Evolutionary conservation across 495 filamentous ascomycete genomes (phyloP).

Genomic region (Pyronema omphalodes): DNA sequence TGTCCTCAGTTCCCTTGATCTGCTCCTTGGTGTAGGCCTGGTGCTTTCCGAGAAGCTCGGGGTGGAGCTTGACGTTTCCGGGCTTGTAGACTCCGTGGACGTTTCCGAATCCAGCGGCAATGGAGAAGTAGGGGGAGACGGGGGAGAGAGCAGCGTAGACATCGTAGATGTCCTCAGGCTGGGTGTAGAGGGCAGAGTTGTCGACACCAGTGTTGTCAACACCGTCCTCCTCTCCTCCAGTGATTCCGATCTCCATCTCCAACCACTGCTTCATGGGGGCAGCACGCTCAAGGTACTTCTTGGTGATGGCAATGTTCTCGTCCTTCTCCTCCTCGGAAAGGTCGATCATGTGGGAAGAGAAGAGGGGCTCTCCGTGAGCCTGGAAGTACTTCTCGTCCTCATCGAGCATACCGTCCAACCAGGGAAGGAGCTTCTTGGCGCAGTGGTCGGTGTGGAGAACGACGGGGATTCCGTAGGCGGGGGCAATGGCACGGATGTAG

Average conservation of each 20-base stretch:
- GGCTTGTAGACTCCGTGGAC: constrained; percentile 99
- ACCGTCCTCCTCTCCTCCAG: constrained; percentile 90
- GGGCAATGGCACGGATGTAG: constrained; percentile 80
- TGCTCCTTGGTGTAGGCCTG: constrained; percentile 74
- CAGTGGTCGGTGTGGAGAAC: constrained; percentile 87
- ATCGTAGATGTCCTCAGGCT: constrained; percentile 82
- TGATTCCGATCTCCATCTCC: constrained; percentile 96
- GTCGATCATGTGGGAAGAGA: constrained; percentile 96
- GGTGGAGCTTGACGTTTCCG: constrained; percentile 89
- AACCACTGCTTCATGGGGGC: constrained; percentile 96
- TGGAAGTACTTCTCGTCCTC: constrained; percentile 88
- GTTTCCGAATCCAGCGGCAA: constrained; percentile 96
- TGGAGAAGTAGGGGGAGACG: constrained; percentile 88
- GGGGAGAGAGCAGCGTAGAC: constrained; percentile 66
- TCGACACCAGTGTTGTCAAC: constrained; percentile 76
- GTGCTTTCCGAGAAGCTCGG: constrained; percentile 85
- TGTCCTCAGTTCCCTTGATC: constrained; percentile 44
- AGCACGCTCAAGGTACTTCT: constrained; percentile 73
- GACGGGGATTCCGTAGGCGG: constrained; percentile 75
- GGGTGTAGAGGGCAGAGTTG: constrained; percentile 93
- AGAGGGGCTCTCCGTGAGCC: constrained; percentile 76
- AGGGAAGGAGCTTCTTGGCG: constrained; percentile 83
- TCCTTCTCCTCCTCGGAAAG: constrained; percentile 74
- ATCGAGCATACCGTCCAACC: constrained; percentile 91
- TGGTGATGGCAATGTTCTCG: constrained; percentile 79